These are phyloP conservation scores for Leavenworthia alabamica DNA, from an alignment of 345 rosid species.

Conservation along the genomic window DNA sequence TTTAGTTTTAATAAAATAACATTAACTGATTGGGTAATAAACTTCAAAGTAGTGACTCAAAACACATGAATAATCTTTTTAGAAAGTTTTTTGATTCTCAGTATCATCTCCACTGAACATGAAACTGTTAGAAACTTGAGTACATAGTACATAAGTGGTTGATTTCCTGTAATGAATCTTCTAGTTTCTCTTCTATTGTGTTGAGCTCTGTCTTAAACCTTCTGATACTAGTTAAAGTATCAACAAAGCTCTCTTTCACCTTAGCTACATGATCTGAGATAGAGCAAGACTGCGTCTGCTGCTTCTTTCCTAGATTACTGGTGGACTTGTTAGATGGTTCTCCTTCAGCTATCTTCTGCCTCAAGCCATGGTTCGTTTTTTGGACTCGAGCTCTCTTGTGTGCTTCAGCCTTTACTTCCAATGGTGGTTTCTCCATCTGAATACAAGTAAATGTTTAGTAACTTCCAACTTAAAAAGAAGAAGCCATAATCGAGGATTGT, in stretches of 20 bases:
- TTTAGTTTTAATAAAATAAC: background rate
- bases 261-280: background rate
- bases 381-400: background rate
- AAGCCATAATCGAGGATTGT: background rate
- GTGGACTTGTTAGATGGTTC: background rate
- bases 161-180: background rate
- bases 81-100: no score
- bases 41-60: background rate
- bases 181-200: background rate
- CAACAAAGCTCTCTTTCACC: background rate
- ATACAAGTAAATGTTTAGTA: background rate
- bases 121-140: background rate
- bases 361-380: background rate
- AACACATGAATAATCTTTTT: no score
- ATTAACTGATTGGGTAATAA: background rate
- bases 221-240: constrained; percentile 3
- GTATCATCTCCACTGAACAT: no score
- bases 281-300: background rate
- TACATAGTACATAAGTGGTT: background rate
- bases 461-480: background rate
- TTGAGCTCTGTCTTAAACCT: background rate
- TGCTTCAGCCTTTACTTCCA: background rate
- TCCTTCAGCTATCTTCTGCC: background rate
- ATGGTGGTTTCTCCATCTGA: constrained; percentile 7
- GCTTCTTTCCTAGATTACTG: background rate